These are phyloP conservation scores for Lentinula guzmanii DNA, from an alignment of 768 basidiomycete species.

Conservation along the genomic window DNA sequence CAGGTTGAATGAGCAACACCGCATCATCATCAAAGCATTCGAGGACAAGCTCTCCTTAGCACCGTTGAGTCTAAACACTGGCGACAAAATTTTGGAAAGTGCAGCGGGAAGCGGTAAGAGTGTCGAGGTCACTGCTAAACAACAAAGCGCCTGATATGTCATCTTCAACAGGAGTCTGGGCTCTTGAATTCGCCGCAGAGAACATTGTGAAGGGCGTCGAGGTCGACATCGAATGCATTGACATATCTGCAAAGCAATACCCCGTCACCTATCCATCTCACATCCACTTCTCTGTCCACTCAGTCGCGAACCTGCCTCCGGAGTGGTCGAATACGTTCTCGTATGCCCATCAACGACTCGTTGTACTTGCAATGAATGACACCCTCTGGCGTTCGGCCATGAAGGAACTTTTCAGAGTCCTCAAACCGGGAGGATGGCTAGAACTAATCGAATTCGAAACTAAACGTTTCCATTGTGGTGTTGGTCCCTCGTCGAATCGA, in stretches of 20 bases:
- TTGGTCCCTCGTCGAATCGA: neutral
- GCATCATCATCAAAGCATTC: neutral
- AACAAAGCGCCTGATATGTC: no score
- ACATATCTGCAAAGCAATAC: neutral
- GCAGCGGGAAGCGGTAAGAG: neutral
- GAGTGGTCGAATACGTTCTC: neutral
- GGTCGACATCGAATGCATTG: neutral
- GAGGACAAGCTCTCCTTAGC: neutral
- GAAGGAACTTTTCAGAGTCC: neutral
- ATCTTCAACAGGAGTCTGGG: neutral
- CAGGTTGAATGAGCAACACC: neutral
- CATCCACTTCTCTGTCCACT: neutral
- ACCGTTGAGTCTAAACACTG: neutral
- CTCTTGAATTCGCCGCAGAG: neutral
- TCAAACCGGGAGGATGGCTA: neutral
- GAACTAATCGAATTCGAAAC: neutral
- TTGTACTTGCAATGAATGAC: neutral
- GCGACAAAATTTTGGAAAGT: neutral
- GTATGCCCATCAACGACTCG: neutral
- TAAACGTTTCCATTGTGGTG: neutral
- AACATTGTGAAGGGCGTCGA: neutral
- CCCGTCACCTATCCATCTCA: neutral
- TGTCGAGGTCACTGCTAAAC: neutral
- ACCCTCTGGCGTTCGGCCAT: neutral
- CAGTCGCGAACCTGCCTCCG: neutral